Conservation (phyloP, 257 asterid genomes). For the Euphrasia confusa region DNA sequence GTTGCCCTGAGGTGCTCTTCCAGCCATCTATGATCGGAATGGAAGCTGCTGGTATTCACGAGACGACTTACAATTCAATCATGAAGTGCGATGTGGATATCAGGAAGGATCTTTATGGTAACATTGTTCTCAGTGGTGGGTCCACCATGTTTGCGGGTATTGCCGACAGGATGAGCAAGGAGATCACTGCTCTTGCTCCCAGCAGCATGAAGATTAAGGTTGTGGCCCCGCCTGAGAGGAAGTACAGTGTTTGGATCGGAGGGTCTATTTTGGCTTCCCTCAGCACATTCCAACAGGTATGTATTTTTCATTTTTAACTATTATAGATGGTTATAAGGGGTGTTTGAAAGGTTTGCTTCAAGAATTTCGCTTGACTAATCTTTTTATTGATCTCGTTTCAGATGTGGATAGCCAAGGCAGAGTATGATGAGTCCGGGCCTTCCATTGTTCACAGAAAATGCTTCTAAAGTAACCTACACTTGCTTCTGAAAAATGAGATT, state of each 20-base stretch:
- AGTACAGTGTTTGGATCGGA: slow-evolving; percentile 45
- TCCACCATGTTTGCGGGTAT: slow-evolving; percentile 38
- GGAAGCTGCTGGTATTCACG: slow-evolving; percentile 46
- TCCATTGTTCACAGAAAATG: slow-evolving; percentile 49
- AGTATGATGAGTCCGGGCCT: slow-evolving; percentile 47
- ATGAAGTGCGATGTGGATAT: slow-evolving; percentile 42
- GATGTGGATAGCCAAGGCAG: slow-evolving; percentile 51
- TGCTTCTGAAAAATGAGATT: slow-evolving; percentile 3
- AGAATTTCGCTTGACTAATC: neutral
- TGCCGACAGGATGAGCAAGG: slow-evolving; percentile 44
- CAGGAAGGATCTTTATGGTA: slow-evolving; percentile 40
- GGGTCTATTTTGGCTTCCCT: slow-evolving; percentile 45
- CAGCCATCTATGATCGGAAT: slow-evolving; percentile 47
- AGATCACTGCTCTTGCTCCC: slow-evolving; percentile 39
- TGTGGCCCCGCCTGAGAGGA: slow-evolving; percentile 42
- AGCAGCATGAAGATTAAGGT: slow-evolving; percentile 47
- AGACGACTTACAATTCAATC: slow-evolving; percentile 39
- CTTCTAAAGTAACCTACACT: slow-evolving; percentile 26
- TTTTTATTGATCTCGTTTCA: slow-evolving; percentile 22
- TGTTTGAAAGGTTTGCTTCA: neutral
- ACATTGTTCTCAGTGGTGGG: slow-evolving; percentile 49
- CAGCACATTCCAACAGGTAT: slow-evolving; percentile 52
- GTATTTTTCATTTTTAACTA: neutral
- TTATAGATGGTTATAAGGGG: neutral
- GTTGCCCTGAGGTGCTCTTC: slow-evolving; percentile 53